A percentile compares a stretch with the other conserved stretches of the same genome.
Conservation (phyloP, 129 eudicot species). For the Calendula officinalis region DNA sequence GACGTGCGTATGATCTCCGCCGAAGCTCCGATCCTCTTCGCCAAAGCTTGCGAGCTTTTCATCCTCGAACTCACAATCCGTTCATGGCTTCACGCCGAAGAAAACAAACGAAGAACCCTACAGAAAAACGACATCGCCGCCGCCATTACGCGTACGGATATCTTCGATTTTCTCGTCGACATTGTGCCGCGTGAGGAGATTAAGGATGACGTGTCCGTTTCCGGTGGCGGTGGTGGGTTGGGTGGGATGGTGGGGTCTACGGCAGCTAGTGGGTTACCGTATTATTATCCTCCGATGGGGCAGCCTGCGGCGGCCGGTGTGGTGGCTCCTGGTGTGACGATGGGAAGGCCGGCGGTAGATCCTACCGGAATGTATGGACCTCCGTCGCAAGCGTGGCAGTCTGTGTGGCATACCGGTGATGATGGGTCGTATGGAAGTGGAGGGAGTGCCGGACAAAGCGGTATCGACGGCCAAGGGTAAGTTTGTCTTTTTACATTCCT, state of each 20-base stretch:
- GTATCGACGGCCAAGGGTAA: conserved; percentile 57
- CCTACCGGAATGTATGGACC: conserved; percentile 50
- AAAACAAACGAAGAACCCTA: conserved; percentile 72
- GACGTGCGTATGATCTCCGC: conserved; percentile 90
- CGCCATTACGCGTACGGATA: conserved; percentile 75
- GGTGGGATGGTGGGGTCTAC: conserved; percentile 31
- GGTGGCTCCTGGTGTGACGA: conserved; percentile 37
- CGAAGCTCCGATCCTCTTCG: conserved; percentile 78
- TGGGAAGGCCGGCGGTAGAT: conserved; percentile 57
- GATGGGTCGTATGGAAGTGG: conserved; percentile 71
- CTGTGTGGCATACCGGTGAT: conserved; percentile 74
- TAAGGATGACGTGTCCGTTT: conserved; percentile 57
- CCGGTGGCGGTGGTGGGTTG: conserved; percentile 34
- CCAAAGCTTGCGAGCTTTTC: conserved; percentile 85
- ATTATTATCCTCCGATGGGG: conserved; percentile 72
- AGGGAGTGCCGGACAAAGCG: conserved; percentile 45
- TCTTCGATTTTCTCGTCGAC: conserved; percentile 79
- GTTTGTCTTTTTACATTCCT: conserved; percentile 4
- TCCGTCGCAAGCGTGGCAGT: conserved; percentile 88
- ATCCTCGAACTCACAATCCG: conserved; percentile 79
- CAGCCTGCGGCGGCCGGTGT: conserved; percentile 37
- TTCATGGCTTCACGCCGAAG: conserved; percentile 90
- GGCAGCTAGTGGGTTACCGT: conserved; percentile 71
- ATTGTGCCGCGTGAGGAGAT: conserved; percentile 79
- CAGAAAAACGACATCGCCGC: conserved; percentile 89